Percentiles rank a stretch among this genome's conserved stretches.
phyloP scores from a whole-genome alignment of 306 rosid genomes.

The Biancaea sappan region DNA sequence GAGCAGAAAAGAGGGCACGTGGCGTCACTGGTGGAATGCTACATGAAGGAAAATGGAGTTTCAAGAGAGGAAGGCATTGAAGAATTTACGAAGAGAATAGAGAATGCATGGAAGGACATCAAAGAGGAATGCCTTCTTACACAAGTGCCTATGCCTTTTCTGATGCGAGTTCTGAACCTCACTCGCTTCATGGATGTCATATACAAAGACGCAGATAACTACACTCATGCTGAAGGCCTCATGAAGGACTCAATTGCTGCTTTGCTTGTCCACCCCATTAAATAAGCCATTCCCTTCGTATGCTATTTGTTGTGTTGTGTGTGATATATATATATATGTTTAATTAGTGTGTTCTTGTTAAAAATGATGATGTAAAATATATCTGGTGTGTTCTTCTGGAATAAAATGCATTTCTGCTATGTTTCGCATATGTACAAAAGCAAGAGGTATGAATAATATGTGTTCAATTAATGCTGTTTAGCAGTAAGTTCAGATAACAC shows the following conservation, averaged over 20 bases:
- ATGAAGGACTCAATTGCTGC: background rate
- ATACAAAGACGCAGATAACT: constrained; percentile 5
- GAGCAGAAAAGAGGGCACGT: constrained; percentile 23
- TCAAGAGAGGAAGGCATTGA: constrained; percentile 18
- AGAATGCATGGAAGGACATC: constrained; percentile 11
- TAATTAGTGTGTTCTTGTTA: too few species aligned
- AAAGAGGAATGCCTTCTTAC: background rate
- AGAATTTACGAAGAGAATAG: background rate
- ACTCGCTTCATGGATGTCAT: background rate
- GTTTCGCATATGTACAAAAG: too few species aligned
- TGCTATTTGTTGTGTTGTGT: too few species aligned
- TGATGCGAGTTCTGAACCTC: background rate
- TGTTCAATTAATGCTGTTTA: too few species aligned
- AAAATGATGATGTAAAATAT: too few species aligned
- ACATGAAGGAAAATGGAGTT: constrained; percentile 20
- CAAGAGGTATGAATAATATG: too few species aligned
- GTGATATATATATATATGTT: too few species aligned
- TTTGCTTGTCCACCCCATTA: background rate
- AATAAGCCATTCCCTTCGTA: too few species aligned
- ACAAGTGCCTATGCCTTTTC: background rate
- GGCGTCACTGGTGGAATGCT: constrained; percentile 19
- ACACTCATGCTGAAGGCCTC: constrained; percentile 1
- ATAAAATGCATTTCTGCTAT: too few species aligned
- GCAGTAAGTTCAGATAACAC: too few species aligned
- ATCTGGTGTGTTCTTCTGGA: too few species aligned